Evolutionary conservation across 1,284 basidiomycete species (phyloP), one percentile per base, ranked within the genome.

Genomic region (Trichosporon faecale): DNA sequence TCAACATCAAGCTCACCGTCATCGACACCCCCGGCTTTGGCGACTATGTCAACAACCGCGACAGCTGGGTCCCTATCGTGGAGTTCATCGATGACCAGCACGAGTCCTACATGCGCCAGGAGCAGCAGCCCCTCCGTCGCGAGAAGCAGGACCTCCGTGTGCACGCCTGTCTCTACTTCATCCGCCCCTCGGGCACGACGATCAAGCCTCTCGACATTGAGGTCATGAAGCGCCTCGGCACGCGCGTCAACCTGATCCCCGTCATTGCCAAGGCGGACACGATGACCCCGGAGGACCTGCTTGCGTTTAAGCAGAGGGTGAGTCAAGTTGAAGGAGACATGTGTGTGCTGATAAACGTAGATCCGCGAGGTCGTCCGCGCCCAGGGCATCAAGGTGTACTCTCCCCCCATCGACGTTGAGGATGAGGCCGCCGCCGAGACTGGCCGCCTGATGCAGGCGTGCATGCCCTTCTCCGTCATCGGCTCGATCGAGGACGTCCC

Each of bases 41-140:
- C 52, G 96, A 99, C 90, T 98, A 98, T 80, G 95, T 99, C 86
- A 98, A 99, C 91, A 99, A 99, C 89, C 90, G 94, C 72, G 96
- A 99, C 84, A 94, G 93, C 57, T 99, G 96, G 96, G 88, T 90
- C 23, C 96, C 97, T 69, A 98, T 99, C 75, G 91, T 99, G 81
- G 96, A 99, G 84, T 99, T 99, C 84, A 94, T 99, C 79, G 97
- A 99, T 83, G 97, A 99, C 87, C 96, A 99, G 86, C 96, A 99
- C 83, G 97, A 99, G 85, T 91, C 92, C 35, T 99, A 96, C 85
- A 98, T 99, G 96, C 89, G 96, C 70, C 96, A 99, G 85, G 96
- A 99, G 85, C 97, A 99, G 85, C 97, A 99, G 84, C 97, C 97
- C 11, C 89, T 93, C 85, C 88, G 97, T 71, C 87, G 85, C 72